Evolutionary conservation across 306 rosid species (phyloP).

Genomic region (Spatholobus suberectus): DNA sequence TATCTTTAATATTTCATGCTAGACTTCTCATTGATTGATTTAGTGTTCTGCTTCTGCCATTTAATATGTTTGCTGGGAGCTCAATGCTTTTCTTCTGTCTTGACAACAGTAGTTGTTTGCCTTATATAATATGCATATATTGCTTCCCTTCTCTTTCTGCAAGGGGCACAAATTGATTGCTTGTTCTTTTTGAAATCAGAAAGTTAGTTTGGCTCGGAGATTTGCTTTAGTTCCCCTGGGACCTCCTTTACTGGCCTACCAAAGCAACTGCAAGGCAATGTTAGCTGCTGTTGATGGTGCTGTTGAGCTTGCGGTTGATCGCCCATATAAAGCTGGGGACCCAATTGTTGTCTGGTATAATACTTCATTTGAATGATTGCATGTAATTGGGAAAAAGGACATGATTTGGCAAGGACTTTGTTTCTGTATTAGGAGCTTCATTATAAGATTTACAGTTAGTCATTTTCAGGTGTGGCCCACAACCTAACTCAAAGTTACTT

Average conservation of each 20-base stretch:
- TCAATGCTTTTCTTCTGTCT: conserved; percentile 12
- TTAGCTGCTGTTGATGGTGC: conserved; percentile 76
- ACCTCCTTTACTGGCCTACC: conserved; percentile 88
- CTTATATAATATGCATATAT: not conserved
- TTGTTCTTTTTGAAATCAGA: conserved; percentile 59
- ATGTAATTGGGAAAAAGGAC: conserved; percentile 14
- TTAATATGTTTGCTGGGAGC: conserved; percentile 16
- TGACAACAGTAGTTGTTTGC: not conserved
- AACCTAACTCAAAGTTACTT: conserved; percentile 90
- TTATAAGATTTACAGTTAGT: conserved; percentile 37
- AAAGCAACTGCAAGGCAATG: conserved; percentile 94
- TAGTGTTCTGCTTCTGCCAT: conserved; percentile 23
- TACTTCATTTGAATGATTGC: conserved; percentile 33
- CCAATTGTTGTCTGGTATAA: conserved; percentile 88
- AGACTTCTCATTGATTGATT: conserved; percentile 26
- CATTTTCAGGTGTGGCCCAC: conserved; percentile 95
- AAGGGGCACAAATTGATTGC: conserved; percentile 8
- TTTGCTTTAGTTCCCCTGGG: conserved; percentile 99
- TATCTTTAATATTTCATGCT: conserved; percentile 19
- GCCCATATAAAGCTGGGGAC: conserved; percentile 85
- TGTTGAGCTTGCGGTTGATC: conserved; percentile 89
- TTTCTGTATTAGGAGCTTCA: not conserved
- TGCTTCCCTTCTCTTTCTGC: not conserved
- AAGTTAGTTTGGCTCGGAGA: conserved; percentile 96
- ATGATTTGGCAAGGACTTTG: not conserved